Conservation (phyloP, 306 rosid species). For the Calophaca sinica region DNA sequence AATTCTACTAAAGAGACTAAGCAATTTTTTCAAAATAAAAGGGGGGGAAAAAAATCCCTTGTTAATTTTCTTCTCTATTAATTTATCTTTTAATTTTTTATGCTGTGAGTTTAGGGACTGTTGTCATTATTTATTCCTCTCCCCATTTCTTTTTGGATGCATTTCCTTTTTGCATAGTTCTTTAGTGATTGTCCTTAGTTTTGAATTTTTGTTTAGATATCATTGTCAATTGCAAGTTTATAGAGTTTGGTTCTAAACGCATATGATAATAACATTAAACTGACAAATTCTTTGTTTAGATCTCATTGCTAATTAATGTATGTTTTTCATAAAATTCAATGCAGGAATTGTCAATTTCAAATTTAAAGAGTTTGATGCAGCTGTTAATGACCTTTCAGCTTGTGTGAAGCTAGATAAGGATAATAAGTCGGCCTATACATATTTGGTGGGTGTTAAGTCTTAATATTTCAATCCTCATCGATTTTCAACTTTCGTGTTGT, state of each 20-base stretch:
- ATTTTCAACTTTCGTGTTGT: conserved; percentile 40
- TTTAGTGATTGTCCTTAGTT: not conserved
- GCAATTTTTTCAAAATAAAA: not conserved
- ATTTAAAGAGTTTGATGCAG: conserved; percentile 83
- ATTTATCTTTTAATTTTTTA: not conserved
- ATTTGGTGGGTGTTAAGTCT: conserved; percentile 66
- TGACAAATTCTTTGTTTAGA: not conserved
- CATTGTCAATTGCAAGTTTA: conserved; percentile 26
- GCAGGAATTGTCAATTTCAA: conserved; percentile 92
- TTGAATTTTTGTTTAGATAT: not conserved
- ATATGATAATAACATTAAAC: conserved; percentile 1
- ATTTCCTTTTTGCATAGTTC: not conserved
- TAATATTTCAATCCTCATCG: conserved; percentile 35
- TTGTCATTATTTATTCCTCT: not conserved
- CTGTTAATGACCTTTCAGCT: conserved; percentile 80
- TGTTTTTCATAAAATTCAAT: conserved; percentile 36
- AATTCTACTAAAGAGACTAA: not conserved
- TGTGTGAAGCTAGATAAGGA: conserved; percentile 79
- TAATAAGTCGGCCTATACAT: conserved; percentile 80
- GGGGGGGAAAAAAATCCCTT: not conserved
- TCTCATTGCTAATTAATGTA: not conserved
- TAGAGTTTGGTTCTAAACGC: conserved; percentile 27
- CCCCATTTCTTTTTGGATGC: not conserved
- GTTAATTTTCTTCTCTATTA: not conserved
- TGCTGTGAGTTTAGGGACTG: conserved; percentile 8